These are phyloP conservation scores for Candida bentonensis DNA, from an alignment of 805 yeast species.

Conservation along the genomic window DNA sequence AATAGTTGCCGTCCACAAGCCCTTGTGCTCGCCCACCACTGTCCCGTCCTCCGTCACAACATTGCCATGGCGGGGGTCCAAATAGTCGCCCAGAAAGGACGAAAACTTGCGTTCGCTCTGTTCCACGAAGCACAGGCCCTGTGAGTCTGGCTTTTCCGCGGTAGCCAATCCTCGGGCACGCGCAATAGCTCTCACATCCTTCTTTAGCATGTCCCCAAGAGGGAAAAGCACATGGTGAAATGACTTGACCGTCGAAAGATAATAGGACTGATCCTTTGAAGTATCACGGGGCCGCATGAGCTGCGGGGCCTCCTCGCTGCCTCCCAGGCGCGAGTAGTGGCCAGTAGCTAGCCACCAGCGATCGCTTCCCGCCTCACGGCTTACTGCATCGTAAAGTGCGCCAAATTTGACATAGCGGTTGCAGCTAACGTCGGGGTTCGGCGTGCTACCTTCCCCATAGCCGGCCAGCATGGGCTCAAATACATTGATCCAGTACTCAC, in stretches of 20 bases:
- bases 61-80: constrained; percentile 62
- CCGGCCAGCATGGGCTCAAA: constrained; percentile 80
- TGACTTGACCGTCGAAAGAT: constrained; percentile 52
- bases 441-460: constrained; percentile 66
- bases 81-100: constrained; percentile 60
- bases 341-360: constrained; percentile 84
- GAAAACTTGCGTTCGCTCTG: constrained; percentile 39
- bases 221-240: constrained; percentile 54
- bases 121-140: constrained; percentile 84
- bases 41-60: constrained; percentile 63
- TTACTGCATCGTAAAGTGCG: constrained; percentile 42
- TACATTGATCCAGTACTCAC: constrained; percentile 85
- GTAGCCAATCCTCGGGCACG: constrained; percentile 35
- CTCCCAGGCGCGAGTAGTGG: constrained; percentile 17
- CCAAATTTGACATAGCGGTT: constrained; percentile 84
- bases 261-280: constrained; percentile 82
- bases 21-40: constrained; percentile 70
- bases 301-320: constrained; percentile 18
- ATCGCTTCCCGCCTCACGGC: constrained; percentile 17
- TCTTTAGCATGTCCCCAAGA: constrained; percentile 63
- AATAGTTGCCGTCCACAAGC: constrained; percentile 89
- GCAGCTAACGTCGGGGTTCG: constrained; percentile 90
- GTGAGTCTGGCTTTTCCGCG: constrained; percentile 81
- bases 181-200: constrained; percentile 61
- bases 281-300: constrained; percentile 44